Evolutionary conservation across 257 asterid species (phyloP), one percentile per base, ranked within the genome.

Genomic region (Cordia subcordata): DNA sequence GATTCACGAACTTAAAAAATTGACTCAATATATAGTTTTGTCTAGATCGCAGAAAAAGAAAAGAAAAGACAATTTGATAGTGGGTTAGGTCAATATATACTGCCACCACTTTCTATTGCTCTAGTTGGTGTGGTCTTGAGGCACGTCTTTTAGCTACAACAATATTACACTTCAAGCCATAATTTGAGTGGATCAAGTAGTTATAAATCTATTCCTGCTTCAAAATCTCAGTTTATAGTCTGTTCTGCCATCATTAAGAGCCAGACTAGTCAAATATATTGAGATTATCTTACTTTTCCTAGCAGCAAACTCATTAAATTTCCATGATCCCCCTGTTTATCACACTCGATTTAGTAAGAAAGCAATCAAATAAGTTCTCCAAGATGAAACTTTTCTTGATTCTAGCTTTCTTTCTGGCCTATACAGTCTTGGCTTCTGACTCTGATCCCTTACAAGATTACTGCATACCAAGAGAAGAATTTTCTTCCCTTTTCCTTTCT

Each of bases 361-460:
- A 56, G 18, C 45, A 9, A 68, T 45, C 58, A 58, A 75, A 49
- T 32, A 84, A 83, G 35, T 50, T 27, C 17, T 19, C 58, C 22
- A 68, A 64, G 57, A 62, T 63, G 53, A 64, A 60, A 55, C 27
- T 76, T 60, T 63, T 68, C 19, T 61, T 82, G 20, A 5, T 62
- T 27, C 35, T 27, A 27, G 8, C 75, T 38, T 53, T 85, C 68
- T 72, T 81, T 49, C 54, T 59, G 10, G 42, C 57, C 50, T 45
- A 56, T 35, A 32, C 13, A 23, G 65, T 49, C 56, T 72, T 77
- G 27, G 70, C 91, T 71, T 83, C 93, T 19, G 95, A 89, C 58
- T 70, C 94, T 23, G 94, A 86, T 73, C 86, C 91, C 11, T 16
- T 79, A 27, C 84, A 73, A 65, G 95, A 84, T 52, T 86, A 72